Percentiles rank a stretch among this genome's conserved stretches.
phyloP scores from a whole-genome alignment of 2,329 filamentous ascomycete genomes.

The Grosmannia clavigera region DNA sequence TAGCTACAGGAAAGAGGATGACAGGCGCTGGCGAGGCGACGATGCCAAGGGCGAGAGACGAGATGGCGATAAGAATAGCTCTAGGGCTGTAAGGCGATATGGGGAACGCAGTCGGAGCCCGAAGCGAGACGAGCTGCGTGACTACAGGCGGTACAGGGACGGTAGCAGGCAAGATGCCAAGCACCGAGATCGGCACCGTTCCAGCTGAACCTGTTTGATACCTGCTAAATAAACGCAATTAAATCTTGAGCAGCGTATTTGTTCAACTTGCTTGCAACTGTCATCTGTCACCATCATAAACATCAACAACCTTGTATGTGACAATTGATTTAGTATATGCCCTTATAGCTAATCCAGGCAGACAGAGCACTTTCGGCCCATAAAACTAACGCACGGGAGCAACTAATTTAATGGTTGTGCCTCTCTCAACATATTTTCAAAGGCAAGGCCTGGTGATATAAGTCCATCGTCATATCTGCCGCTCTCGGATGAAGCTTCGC shows the following conservation, averaged over 20 bases:
- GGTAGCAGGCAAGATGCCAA: background rate
- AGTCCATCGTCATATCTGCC: too few relatives aligned
- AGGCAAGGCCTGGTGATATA: too few relatives aligned
- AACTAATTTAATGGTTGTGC: too few relatives aligned
- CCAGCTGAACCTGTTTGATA: background rate
- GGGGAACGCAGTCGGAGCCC: conserved; percentile 8
- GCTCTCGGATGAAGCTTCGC: background rate
- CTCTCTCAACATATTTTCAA: too few relatives aligned
- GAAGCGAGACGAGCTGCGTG: conserved; percentile 17
- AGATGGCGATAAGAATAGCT: conserved; percentile 9
- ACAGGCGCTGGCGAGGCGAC: conserved; percentile 8
- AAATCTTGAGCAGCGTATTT: background rate
- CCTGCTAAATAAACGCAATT: background rate
- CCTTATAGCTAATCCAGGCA: background rate
- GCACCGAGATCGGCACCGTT: background rate
- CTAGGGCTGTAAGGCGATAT: background rate
- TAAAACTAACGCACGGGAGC: too few relatives aligned
- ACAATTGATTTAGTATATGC: background rate
- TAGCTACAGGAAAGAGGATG: background rate
- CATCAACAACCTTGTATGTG: background rate
- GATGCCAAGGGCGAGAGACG: background rate
- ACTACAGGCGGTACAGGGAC: background rate
- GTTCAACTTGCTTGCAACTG: background rate
- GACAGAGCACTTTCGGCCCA: background rate
- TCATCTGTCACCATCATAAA: background rate